These are phyloP conservation scores for Spergularia marina DNA, from an alignment of 148 eudicot species.

Conservation along the genomic window DNA sequence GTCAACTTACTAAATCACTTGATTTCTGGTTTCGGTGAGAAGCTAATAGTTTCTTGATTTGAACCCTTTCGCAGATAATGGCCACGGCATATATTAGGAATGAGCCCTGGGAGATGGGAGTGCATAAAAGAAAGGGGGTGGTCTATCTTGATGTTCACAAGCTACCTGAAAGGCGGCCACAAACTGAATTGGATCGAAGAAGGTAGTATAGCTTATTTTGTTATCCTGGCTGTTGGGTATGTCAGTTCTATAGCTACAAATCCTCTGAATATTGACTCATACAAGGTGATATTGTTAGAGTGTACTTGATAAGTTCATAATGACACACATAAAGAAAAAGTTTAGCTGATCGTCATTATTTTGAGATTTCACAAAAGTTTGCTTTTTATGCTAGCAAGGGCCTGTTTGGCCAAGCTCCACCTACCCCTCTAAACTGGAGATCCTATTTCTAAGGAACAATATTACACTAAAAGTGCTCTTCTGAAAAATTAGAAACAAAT, in stretches of 20 bases:
- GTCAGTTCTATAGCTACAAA: background rate
- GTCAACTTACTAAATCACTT: background rate
- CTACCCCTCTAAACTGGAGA: no score
- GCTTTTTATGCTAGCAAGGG: no score
- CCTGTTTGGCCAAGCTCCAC: no score
- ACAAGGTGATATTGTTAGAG: no score
- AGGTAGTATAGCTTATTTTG: conserved; percentile 39
- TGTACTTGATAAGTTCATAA: no score
- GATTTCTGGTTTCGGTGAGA: background rate
- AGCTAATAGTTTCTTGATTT: conserved; percentile 2
- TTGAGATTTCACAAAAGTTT: no score
- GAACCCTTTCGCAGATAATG: conserved; percentile 57
- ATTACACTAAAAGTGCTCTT: no score
- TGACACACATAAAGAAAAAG: no score
- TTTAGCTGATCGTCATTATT: no score
- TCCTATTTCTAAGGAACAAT: no score
- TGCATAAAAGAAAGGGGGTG: conserved; percentile 92
- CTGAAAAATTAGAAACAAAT: no score
- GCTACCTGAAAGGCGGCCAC: conserved; percentile 88
- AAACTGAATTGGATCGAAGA: conserved; percentile 76
- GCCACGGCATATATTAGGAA: conserved; percentile 90
- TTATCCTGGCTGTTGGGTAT: background rate
- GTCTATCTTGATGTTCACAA: conserved; percentile 98
- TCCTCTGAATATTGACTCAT: background rate
- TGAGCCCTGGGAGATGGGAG: conserved; percentile 99